Conservation (phyloP, 1,284 basidiomycete species). For the Pyrrhoderma lamaoense region DNA sequence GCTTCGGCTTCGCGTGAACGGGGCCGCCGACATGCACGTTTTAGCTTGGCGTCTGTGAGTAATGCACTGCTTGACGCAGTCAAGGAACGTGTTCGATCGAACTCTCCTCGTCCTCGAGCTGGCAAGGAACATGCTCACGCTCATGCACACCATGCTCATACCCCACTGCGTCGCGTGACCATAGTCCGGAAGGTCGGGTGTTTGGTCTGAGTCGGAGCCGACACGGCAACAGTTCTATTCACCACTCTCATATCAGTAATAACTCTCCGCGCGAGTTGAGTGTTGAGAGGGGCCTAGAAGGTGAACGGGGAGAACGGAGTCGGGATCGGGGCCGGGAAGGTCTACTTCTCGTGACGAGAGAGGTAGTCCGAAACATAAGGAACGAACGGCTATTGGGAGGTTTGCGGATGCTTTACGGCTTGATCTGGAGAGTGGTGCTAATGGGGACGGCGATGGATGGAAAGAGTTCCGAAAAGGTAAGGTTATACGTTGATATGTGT, state of each 20-base stretch:
- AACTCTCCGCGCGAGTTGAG: neutral
- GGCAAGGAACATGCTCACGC: slow-evolving; percentile 5
- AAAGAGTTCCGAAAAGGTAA: slow-evolving; percentile 86
- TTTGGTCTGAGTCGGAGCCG: slow-evolving; percentile 17
- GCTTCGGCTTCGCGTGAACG: slow-evolving; percentile 18
- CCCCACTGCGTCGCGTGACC: slow-evolving; percentile 12
- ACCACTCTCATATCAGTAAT: too few species aligned
- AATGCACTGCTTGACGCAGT: slow-evolving; percentile 33
- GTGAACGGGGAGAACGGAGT: slow-evolving; percentile 7
- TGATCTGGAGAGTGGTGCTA: slow-evolving; percentile 31
- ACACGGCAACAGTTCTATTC: neutral
- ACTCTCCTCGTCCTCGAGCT: slow-evolving; percentile 26
- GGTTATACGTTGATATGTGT: slow-evolving; percentile 18
- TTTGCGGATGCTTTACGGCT: slow-evolving; percentile 16
- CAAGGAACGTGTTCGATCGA: slow-evolving; percentile 37
- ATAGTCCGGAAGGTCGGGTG: slow-evolving; percentile 8
- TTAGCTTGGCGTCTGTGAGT: slow-evolving; percentile 32
- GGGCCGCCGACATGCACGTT: slow-evolving; percentile 32
- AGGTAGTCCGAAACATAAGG: slow-evolving; percentile 14
- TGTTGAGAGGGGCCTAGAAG: slow-evolving; percentile 2
- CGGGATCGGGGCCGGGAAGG: too few species aligned
- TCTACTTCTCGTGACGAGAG: neutral
- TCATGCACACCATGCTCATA: too few species aligned
- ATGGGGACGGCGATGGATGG: slow-evolving; percentile 55
- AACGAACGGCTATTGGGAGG: slow-evolving; percentile 11